These are phyloP conservation scores for Hygrophoropsis aurantiaca DNA, from an alignment of 768 basidiomycete genomes.

Conservation along the genomic window DNA sequence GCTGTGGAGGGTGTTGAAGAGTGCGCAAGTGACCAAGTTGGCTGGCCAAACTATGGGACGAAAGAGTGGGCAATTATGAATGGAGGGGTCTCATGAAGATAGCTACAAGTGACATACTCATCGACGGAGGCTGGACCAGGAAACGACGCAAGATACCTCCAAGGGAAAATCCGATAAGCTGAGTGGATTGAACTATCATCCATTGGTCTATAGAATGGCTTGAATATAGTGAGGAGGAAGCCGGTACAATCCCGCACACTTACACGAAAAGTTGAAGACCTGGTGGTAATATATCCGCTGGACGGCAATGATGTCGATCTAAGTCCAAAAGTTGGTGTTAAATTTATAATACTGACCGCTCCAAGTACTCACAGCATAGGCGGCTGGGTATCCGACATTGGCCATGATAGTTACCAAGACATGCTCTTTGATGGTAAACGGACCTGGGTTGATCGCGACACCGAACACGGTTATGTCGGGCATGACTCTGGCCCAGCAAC, in stretches of 20 bases:
- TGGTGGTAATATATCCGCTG: slow-evolving; percentile 48
- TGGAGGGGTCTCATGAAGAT: slow-evolving; percentile 13
- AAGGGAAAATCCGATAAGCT: slow-evolving; percentile 9
- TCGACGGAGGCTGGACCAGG: slow-evolving; percentile 64
- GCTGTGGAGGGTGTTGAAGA: slow-evolving; percentile 33
- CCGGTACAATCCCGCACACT: slow-evolving; percentile 12
- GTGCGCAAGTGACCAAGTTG: slow-evolving; percentile 25
- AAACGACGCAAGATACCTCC: slow-evolving; percentile 52
- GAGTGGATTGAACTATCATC: slow-evolving; percentile 11
- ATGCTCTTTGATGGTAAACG: slow-evolving; percentile 69
- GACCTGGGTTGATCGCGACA: slow-evolving; percentile 32
- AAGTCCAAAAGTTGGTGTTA: neutral
- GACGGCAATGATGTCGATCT: slow-evolving; percentile 46
- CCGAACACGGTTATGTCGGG: slow-evolving; percentile 34
- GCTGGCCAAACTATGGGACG: slow-evolving; percentile 23
- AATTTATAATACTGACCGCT: slow-evolving; percentile 15
- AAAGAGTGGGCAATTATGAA: neutral
- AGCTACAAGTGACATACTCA: slow-evolving; percentile 48
- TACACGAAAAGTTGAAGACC: slow-evolving; percentile 36
- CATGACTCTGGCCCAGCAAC: slow-evolving; percentile 54
- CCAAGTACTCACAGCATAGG: slow-evolving; percentile 37
- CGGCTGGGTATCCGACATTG: slow-evolving; percentile 46
- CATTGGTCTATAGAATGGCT: slow-evolving; percentile 21
- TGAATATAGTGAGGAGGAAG: too few relatives aligned
- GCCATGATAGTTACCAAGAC: slow-evolving; percentile 67